A percentile compares a stretch with the other conserved stretches of the same genome.
These are phyloP conservation scores for Oryza coarctata DNA, from an alignment of 176 grass and related monocot genomes.

Conservation along the genomic window DNA sequence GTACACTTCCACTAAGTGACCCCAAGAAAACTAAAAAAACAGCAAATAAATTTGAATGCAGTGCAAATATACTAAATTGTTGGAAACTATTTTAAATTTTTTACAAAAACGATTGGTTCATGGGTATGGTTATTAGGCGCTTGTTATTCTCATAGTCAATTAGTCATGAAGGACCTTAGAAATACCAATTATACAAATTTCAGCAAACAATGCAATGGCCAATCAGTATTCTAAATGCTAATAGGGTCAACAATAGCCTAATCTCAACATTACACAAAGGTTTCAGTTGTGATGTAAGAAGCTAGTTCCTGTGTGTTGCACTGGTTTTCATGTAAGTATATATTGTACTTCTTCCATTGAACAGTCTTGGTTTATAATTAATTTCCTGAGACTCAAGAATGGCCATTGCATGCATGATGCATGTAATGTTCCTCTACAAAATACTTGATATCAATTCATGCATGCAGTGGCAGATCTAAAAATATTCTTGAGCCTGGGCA, in stretches of 20 bases:
- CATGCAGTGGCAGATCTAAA: too few relatives aligned
- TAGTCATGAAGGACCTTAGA: neutral
- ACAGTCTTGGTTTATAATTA: neutral
- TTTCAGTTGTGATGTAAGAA: neutral
- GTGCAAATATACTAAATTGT: neutral
- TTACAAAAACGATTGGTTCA: neutral
- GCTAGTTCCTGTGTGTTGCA: neutral
- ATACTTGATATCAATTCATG: neutral
- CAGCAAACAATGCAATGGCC: neutral
- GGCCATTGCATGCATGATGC: neutral
- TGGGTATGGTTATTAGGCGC: neutral
- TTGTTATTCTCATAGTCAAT: neutral
- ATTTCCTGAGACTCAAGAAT: neutral
- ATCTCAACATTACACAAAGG: neutral
- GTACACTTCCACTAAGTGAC: neutral
- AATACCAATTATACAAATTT: neutral
- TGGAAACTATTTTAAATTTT: neutral
- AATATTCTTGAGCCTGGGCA: too few relatives aligned
- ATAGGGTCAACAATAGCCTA: neutral
- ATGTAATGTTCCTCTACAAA: neutral
- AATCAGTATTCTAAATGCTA: neutral
- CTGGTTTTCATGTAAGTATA: neutral
- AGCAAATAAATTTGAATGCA: neutral
- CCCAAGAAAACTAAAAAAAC: neutral
- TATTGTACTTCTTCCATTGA: neutral